Conservation (phyloP, 805 yeast species). For the Metschnikowia colocasiae region DNA sequence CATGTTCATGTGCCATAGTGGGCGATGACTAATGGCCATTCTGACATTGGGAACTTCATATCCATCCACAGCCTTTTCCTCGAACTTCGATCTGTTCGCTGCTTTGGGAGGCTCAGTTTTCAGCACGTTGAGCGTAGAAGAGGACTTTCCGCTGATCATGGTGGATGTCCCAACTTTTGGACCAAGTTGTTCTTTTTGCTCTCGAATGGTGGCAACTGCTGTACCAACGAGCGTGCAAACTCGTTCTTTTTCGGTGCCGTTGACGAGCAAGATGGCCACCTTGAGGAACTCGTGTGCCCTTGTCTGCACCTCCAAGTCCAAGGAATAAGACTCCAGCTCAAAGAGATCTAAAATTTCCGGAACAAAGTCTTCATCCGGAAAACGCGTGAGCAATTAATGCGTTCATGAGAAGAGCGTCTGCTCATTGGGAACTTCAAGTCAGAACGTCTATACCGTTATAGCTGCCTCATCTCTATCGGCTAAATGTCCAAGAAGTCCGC, state of each 20-base stretch:
- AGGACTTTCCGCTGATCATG: slow-evolving; percentile 25
- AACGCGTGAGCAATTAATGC: slow-evolving; percentile 54
- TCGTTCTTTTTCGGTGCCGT: slow-evolving; percentile 16
- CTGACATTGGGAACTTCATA: no score
- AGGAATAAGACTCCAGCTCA: slow-evolving; percentile 61
- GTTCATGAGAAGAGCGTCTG: slow-evolving; percentile 68
- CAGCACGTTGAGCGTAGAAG: slow-evolving; percentile 24
- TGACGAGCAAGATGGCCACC: slow-evolving; percentile 43
- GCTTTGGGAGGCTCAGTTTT: slow-evolving; percentile 13
- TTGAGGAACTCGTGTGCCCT: slow-evolving; percentile 75
- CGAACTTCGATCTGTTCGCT: neutral
- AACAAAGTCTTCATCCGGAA: slow-evolving; percentile 49
- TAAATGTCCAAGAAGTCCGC: slow-evolving; percentile 79
- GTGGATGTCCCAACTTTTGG: slow-evolving; percentile 41
- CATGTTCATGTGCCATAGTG: no score
- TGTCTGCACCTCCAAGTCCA: slow-evolving; percentile 83
- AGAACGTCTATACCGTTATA: no score
- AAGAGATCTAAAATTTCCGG: slow-evolving; percentile 67
- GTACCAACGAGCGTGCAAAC: slow-evolving; percentile 47
- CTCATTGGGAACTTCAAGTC: no score
- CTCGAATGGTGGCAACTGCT: slow-evolving; percentile 63
- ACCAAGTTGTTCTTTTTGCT: slow-evolving; percentile 49
- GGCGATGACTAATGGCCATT: no score
- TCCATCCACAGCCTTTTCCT: neutral
- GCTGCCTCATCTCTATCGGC: neutral